These are phyloP conservation scores for Prunella vulgaris DNA, from an alignment of 257 asterid genomes.

Conservation along the genomic window DNA sequence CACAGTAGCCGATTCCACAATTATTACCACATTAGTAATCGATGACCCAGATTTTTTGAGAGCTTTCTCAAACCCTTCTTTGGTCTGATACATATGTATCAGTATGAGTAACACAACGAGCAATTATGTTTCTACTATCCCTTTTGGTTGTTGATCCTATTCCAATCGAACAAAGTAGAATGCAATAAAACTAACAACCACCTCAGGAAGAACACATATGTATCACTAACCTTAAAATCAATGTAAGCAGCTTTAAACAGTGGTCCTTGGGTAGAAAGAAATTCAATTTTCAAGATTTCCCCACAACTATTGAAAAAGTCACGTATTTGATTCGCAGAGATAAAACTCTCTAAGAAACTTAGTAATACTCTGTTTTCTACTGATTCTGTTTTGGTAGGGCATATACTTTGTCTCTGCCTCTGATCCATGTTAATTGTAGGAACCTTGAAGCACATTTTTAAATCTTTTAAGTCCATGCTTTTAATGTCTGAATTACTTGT, in stretches of 20 bases:
- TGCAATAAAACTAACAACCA: not conserved
- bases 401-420: not conserved
- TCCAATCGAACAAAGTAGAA: not conserved
- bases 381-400: conserved; percentile 14
- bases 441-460: conserved; percentile 13
- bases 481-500: conserved; percentile 10
- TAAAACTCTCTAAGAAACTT: conserved; percentile 25
- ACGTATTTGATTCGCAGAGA: not conserved
- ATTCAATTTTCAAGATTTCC: conserved; percentile 33
- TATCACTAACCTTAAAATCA: conserved; percentile 43
- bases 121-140: not conserved
- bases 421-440: conserved; percentile 20
- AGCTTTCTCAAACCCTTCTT: conserved; percentile 37
- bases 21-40: not conserved
- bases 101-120: not conserved
- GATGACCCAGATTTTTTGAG: conserved; percentile 11
- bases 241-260: conserved; percentile 31
- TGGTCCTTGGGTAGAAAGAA: conserved; percentile 18
- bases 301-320: conserved; percentile 27
- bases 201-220: conserved; percentile 6
- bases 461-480: conserved; percentile 1
- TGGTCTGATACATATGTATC: conserved; percentile 35
- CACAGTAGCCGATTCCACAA: conserved; percentile 37
- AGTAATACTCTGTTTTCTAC: conserved; percentile 35
- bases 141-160: not conserved